phyloP scores from a whole-genome alignment of 2,329 filamentous ascomycete species.

The Penicillium freii region DNA sequence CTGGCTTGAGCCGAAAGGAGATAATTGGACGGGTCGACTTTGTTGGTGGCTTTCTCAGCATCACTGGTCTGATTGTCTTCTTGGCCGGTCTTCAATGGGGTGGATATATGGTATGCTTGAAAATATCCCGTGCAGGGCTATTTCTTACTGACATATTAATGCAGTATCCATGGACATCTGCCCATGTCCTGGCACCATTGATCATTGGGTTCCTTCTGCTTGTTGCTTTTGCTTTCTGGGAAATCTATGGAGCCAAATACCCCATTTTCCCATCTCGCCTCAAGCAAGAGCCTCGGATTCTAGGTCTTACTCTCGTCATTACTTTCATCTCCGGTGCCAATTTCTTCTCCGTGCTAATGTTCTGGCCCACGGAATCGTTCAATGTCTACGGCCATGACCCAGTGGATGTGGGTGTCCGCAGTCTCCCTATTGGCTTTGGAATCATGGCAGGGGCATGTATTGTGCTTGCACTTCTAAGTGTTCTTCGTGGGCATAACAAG shows the following conservation, averaged over 20 bases:
- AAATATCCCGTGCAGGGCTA: conserved; percentile 1
- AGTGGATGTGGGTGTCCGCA: conserved; percentile 62
- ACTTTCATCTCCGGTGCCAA: conserved; percentile 61
- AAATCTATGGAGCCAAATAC: conserved; percentile 46
- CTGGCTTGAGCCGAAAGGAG: conserved; percentile 39
- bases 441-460: conserved; percentile 62
- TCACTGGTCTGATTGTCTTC: conserved; percentile 49
- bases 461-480: conserved; percentile 57
- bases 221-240: conserved; percentile 48
- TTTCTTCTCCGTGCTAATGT: conserved; percentile 55
- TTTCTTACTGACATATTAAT: conserved; percentile 6
- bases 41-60: conserved; percentile 50
- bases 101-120: conserved; percentile 43
- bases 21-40: conserved; percentile 51
- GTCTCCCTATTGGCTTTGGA: conserved; percentile 62
- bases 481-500: conserved; percentile 59
- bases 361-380: conserved; percentile 65
- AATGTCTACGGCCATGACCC: conserved; percentile 67
- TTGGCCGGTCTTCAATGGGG: conserved; percentile 54
- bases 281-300: conserved; percentile 50
- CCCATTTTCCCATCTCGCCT: conserved; percentile 48
- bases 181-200: conserved; percentile 48
- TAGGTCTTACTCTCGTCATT: conserved; percentile 55
- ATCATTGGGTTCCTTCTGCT: conserved; percentile 46
- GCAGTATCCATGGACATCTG: conserved; percentile 46